Evolutionary conservation across 2,329 filamentous ascomycete genomes (phyloP).

Genomic region (Scedosporium minutisporum): DNA sequence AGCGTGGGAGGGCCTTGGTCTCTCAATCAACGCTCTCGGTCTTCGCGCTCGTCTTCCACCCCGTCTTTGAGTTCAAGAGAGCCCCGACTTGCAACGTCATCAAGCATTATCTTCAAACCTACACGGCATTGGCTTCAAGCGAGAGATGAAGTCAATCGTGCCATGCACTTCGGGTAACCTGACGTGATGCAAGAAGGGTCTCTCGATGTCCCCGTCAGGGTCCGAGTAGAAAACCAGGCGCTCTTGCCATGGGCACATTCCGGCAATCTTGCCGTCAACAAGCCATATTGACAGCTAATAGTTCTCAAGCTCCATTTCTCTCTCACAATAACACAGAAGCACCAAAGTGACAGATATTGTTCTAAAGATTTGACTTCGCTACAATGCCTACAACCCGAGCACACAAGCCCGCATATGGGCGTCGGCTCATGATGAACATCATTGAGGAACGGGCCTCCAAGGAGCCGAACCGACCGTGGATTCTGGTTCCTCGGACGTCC

Average conservation of each 20-base stretch:
- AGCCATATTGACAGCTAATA: too few relatives aligned
- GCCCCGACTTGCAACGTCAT: neutral
- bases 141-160: neutral
- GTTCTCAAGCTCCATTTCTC: too few relatives aligned
- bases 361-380: too few relatives aligned
- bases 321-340: too few relatives aligned
- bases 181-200: neutral
- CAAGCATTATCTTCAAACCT: neutral
- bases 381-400: too few relatives aligned
- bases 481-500: conserved; percentile 23
- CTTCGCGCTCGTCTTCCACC: neutral
- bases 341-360: too few relatives aligned
- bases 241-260: too few relatives aligned
- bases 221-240: too few relatives aligned
- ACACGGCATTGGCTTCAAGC: neutral
- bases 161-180: neutral
- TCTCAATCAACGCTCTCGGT: too few relatives aligned
- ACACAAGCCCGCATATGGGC: conserved; percentile 12
- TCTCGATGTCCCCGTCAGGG: too few relatives aligned
- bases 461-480: conserved; percentile 24
- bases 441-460: conserved; percentile 26
- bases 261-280: too few relatives aligned
- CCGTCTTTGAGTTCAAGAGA: neutral
- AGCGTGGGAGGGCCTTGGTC: too few relatives aligned
- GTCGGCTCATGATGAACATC: conserved; percentile 26